Evolutionary conservation across 768 basidiomycete species (phyloP).

Genomic region (Nidula microcarpa): DNA sequence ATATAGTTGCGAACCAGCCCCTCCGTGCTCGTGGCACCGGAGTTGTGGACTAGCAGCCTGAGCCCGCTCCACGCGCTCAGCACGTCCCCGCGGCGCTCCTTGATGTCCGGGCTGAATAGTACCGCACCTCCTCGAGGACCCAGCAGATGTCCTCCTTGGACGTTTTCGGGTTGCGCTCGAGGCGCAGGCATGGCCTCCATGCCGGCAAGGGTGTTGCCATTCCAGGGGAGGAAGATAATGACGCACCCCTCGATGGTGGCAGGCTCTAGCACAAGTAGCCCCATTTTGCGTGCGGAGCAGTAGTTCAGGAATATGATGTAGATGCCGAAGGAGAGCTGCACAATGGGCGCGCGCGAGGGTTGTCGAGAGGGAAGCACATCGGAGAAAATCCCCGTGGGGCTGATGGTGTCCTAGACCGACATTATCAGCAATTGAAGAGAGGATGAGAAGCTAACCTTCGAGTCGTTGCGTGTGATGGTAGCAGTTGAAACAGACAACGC

Average conservation of each 20-base stretch:
- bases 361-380: constrained; percentile 85
- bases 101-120: constrained; percentile 91
- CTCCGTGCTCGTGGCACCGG: constrained; percentile 65
- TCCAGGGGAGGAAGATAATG: constrained; percentile 99
- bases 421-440: background rate
- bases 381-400: constrained; percentile 96
- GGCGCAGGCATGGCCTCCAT: constrained; percentile 87
- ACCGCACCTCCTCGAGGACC: constrained; percentile 90
- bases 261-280: constrained; percentile 75
- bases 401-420: constrained; percentile 72
- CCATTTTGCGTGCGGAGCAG: constrained; percentile 93
- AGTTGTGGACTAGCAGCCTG: constrained; percentile 85
- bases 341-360: constrained; percentile 77
- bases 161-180: constrained; percentile 73
- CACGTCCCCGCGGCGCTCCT: constrained; percentile 91
- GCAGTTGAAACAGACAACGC: constrained; percentile 13
- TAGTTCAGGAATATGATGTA: constrained; percentile 98
- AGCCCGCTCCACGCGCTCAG: constrained; percentile 94
- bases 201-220: constrained; percentile 95
- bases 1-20: constrained; percentile 91
- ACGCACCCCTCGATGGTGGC: constrained; percentile 94
- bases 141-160: constrained; percentile 94
- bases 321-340: constrained; percentile 88
- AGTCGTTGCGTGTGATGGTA: background rate
- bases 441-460: background rate